phyloP scores from a whole-genome alignment of 139 green algal genomes.

The Coelastrella sp. region DNA sequence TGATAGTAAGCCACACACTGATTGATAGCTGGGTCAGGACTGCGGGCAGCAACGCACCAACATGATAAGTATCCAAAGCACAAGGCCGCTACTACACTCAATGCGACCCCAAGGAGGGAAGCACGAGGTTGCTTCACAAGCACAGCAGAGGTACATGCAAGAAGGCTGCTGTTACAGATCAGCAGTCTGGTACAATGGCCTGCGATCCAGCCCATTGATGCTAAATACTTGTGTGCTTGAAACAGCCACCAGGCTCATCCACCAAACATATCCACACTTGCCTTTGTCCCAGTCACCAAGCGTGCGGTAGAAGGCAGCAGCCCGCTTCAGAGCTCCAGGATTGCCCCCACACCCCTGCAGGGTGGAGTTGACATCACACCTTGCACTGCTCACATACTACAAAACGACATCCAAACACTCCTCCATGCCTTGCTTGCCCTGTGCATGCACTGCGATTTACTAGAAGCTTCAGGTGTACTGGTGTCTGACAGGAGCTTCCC shows the following conservation, averaged over 20 bases:
- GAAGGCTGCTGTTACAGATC: not conserved
- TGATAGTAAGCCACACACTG: not conserved
- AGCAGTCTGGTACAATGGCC: not conserved
- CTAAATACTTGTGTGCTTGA: not conserved
- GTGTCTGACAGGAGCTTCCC: not conserved
- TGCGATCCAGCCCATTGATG: not conserved
- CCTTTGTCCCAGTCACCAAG: conserved; percentile 6
- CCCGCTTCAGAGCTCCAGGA: not conserved
- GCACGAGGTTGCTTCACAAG: not conserved
- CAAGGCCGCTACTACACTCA: not conserved
- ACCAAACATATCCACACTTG: not conserved
- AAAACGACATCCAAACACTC: not conserved
- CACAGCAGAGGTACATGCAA: not conserved
- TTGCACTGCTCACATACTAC: not conserved
- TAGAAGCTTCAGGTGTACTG: not conserved
- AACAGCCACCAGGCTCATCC: not conserved
- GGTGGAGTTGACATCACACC: not conserved
- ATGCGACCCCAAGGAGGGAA: not conserved
- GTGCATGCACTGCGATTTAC: not conserved
- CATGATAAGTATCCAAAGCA: not conserved
- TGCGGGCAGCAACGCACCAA: not conserved
- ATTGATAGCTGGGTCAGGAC: not conserved
- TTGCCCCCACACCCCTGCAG: conserved; percentile 18
- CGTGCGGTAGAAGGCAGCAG: not conserved
- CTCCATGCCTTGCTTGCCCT: conserved; percentile 8